These are phyloP conservation scores for Echinosophora koreensis DNA, from an alignment of 306 rosid genomes.

Conservation along the genomic window DNA sequence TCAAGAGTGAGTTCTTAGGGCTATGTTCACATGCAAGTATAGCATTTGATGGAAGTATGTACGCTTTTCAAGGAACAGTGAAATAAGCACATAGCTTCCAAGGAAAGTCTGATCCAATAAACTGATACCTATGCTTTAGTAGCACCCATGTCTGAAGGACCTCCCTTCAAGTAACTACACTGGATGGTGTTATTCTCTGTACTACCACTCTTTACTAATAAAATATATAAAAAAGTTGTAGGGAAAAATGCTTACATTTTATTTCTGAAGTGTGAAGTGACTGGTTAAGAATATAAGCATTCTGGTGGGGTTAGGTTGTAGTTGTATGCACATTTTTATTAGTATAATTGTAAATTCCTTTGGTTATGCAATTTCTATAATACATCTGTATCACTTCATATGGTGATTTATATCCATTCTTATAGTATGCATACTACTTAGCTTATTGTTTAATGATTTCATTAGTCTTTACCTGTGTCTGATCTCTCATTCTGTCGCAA, in stretches of 20 bases:
- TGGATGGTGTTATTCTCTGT: background rate
- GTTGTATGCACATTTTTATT: background rate
- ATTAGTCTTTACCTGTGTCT: background rate
- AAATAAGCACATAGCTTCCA: background rate
- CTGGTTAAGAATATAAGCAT: conserved; percentile 2
- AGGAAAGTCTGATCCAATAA: background rate
- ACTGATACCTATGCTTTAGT: background rate
- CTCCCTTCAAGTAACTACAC: background rate
- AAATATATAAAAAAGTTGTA: no score
- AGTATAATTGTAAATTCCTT: background rate
- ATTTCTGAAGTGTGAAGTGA: background rate
- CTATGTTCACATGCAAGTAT: background rate
- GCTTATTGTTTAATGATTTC: background rate
- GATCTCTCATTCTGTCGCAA: background rate
- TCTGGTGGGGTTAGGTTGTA: background rate
- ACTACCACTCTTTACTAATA: background rate
- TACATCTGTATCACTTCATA: background rate
- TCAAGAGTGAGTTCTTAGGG: background rate
- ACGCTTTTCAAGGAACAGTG: background rate
- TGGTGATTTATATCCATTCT: background rate
- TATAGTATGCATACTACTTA: background rate
- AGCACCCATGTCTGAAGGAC: background rate
- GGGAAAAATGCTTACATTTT: background rate
- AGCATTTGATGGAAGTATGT: background rate
- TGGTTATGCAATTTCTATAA: conserved; percentile 8